These are phyloP conservation scores for Monosporascus sp. DNA, from an alignment of 2,329 filamentous ascomycete species.

Conservation along the genomic window DNA sequence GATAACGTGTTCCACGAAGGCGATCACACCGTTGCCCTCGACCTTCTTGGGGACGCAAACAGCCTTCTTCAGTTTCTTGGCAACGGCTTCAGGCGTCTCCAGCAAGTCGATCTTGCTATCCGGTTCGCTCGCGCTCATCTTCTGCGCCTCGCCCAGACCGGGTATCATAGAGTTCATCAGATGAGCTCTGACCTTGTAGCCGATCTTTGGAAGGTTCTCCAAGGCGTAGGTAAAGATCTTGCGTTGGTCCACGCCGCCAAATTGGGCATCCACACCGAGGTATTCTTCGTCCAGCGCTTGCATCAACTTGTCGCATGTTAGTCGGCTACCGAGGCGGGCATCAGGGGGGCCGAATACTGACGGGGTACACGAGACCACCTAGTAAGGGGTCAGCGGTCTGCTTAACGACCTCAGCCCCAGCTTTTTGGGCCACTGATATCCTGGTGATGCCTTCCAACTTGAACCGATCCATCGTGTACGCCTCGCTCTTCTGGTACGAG, in stretches of 20 bases:
- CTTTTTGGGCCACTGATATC: slow-evolving; percentile 63
- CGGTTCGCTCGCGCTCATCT: slow-evolving; percentile 75
- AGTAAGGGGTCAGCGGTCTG: slow-evolving; percentile 74
- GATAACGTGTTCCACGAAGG: slow-evolving; percentile 82
- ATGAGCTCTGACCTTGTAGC: slow-evolving; percentile 65
- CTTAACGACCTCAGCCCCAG: slow-evolving; percentile 91
- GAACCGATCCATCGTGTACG: slow-evolving; percentile 88
- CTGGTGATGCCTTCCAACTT: slow-evolving; percentile 70
- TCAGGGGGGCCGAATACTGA: slow-evolving; percentile 34
- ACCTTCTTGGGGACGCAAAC: slow-evolving; percentile 68
- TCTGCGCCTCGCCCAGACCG: slow-evolving; percentile 70
- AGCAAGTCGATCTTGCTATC: slow-evolving; percentile 94
- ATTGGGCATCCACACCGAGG: slow-evolving; percentile 81
- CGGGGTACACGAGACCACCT: slow-evolving; percentile 72
- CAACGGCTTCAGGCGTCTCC: slow-evolving; percentile 67
- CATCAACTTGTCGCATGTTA: slow-evolving; percentile 32
- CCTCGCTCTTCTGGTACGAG: slow-evolving; percentile 66
- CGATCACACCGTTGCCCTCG: slow-evolving; percentile 81
- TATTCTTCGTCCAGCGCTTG: slow-evolving; percentile 90
- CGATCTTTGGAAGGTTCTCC: slow-evolving; percentile 79
- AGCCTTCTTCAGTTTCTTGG: slow-evolving; percentile 83
- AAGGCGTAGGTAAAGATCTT: slow-evolving; percentile 85
- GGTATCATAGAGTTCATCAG: slow-evolving; percentile 88
- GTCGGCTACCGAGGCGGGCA: not conserved
- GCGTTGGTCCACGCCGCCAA: slow-evolving; percentile 79